These are phyloP conservation scores for Boechera stricta DNA, from an alignment of 345 rosid species.

Conservation along the genomic window DNA sequence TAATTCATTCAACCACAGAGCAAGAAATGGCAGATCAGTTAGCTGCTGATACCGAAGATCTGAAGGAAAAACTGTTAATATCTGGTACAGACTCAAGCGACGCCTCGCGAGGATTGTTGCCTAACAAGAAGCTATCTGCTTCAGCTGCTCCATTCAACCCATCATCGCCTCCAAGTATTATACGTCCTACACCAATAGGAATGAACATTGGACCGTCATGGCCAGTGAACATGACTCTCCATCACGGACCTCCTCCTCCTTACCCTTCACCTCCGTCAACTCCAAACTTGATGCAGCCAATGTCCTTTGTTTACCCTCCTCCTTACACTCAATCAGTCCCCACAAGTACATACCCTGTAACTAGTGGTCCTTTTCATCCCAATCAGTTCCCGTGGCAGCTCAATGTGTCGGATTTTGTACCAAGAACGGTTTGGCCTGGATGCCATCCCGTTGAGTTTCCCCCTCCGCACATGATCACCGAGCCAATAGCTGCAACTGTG, in stretches of 20 bases:
- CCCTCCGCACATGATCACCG: conserved; percentile 61
- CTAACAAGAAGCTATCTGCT: conserved; percentile 86
- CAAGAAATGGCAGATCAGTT: conserved; percentile 50
- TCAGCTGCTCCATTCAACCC: conserved; percentile 98
- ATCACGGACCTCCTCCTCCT: conserved; percentile 66
- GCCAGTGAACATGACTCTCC: conserved; percentile 87
- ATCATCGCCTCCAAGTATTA: conserved; percentile 53
- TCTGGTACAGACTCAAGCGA: conserved; percentile 53
- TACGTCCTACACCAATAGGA: conserved; percentile 65
- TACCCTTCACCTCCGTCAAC: conserved; percentile 90
- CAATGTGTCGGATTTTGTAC: conserved; percentile 71
- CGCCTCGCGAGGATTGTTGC: conserved; percentile 48
- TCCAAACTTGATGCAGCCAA: conserved; percentile 84
- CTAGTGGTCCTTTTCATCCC: conserved; percentile 73
- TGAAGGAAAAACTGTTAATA: conserved; percentile 61
- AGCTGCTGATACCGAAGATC: conserved; percentile 53
- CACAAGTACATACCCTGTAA: conserved; percentile 73
- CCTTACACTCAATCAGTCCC: conserved; percentile 72
- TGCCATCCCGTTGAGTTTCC: conserved; percentile 74
- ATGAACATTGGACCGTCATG: conserved; percentile 78
- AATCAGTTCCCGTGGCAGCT: conserved; percentile 92
- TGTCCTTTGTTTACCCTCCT: conserved; percentile 85
- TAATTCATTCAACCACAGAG: conserved; percentile 52
- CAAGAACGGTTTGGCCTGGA: conserved; percentile 73
- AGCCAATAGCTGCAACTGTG: conserved; percentile 61